phyloP scores from a whole-genome alignment of 2,329 filamentous ascomycete genomes.

The Volutella citrinella region DNA sequence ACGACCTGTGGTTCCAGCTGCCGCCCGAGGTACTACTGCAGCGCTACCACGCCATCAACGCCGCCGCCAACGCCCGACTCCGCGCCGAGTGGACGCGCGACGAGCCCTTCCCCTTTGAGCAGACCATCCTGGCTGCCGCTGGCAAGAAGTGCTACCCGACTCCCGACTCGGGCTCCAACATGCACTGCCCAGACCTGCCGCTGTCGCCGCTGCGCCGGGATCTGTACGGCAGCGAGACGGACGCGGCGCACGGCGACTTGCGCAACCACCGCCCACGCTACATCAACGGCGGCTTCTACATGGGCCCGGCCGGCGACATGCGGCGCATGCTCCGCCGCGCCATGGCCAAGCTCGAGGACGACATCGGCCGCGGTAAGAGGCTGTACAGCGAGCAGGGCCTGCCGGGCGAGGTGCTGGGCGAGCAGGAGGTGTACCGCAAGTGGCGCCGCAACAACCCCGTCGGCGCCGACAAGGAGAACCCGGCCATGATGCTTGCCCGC shows the following conservation, averaged over 20 bases:
- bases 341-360: slow-evolving; percentile 12
- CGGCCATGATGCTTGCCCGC: slow-evolving; percentile 5
- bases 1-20: slow-evolving; percentile 29
- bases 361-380: neutral
- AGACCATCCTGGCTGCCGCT: slow-evolving; percentile 17
- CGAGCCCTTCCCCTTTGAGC: slow-evolving; percentile 7
- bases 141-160: slow-evolving; percentile 22
- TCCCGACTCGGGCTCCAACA: slow-evolving; percentile 6
- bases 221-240: slow-evolving; percentile 22
- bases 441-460: slow-evolving; percentile 6
- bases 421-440: slow-evolving; percentile 34
- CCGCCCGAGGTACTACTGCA: slow-evolving; percentile 23
- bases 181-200: slow-evolving; percentile 23
- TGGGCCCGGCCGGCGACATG: slow-evolving; percentile 19
- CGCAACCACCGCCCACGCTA: slow-evolving; percentile 17
- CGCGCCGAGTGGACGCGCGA: slow-evolving; percentile 2
- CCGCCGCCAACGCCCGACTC: slow-evolving; percentile 13
- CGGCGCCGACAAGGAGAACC: neutral
- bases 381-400: slow-evolving; percentile 17
- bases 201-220: slow-evolving; percentile 18
- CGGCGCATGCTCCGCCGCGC: slow-evolving; percentile 14
- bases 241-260: slow-evolving; percentile 4
- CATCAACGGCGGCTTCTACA: slow-evolving; percentile 18
- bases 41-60: slow-evolving; percentile 21
- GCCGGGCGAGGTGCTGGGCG: slow-evolving; percentile 20